Percentiles rank a stretch among this genome's conserved stretches.
phyloP scores from a whole-genome alignment of 495 filamentous ascomycete genomes.

The Aspergillus egyptiacus region DNA sequence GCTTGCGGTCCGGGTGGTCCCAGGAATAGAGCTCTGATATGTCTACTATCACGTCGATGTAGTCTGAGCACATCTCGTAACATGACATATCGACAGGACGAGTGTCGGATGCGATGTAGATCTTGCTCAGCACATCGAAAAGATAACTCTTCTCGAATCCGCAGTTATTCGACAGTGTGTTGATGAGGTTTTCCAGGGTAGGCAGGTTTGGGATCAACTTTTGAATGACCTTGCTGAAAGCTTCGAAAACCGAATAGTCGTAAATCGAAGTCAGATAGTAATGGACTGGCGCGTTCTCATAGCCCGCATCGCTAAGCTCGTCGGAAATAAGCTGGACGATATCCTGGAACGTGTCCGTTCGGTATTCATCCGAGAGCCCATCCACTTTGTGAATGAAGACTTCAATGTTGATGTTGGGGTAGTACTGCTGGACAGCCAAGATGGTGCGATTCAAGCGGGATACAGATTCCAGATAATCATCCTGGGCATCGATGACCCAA shows the following conservation, averaged over 20 bases:
- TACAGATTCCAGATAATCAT: constrained; percentile 90
- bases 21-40: constrained; percentile 91
- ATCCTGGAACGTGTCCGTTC: constrained; percentile 86
- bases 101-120: constrained; percentile 94
- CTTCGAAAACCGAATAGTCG: constrained; percentile 96
- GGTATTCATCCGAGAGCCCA: constrained; percentile 89
- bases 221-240: constrained; percentile 95
- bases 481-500: constrained; percentile 97
- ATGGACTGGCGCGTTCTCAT: constrained; percentile 84
- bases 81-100: constrained; percentile 85
- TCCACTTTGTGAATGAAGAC: constrained; percentile 99
- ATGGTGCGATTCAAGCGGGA: constrained; percentile 81
- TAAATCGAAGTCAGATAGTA: constrained; percentile 97
- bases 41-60: constrained; percentile 95
- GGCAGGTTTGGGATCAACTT: constrained; percentile 91
- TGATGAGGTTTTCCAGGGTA: constrained; percentile 84
- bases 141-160: constrained; percentile 96
- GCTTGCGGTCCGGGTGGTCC: constrained; percentile 51
- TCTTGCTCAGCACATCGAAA: constrained; percentile 94
- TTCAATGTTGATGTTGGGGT: constrained; percentile 89
- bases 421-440: constrained; percentile 74
- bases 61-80: constrained; percentile 97
- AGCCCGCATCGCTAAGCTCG: constrained; percentile 83
- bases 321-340: constrained; percentile 96
- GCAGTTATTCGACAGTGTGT: constrained; percentile 80